Conservation (phyloP, 225 moss, liverwort and hornwort genomes). For the Pseudoscleropodium purum region DNA sequence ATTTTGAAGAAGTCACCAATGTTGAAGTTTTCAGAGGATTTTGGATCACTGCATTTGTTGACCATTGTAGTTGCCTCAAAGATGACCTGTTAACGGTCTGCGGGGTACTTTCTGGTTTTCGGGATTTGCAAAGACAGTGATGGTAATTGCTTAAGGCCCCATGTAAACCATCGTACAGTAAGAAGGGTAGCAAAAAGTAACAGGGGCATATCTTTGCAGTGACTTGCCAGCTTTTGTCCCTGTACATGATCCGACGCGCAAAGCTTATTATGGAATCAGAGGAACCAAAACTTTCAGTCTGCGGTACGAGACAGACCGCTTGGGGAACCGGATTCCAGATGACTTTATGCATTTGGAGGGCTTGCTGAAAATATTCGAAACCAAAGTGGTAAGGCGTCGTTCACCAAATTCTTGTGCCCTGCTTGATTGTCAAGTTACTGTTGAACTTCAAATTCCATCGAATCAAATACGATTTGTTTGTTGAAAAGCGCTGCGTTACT, state of each 20-base stretch:
- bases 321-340: conserved; percentile 63
- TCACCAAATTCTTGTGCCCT: background rate
- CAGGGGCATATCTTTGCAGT: conserved; percentile 38
- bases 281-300: conserved; percentile 63
- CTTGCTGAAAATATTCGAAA: conserved; percentile 56
- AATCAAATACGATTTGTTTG: background rate
- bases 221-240: conserved; percentile 94
- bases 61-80: background rate
- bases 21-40: background rate
- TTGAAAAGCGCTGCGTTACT: background rate
- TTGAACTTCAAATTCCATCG: background rate
- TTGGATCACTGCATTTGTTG: background rate
- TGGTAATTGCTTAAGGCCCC: background rate
- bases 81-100: background rate
- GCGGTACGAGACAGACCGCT: conserved; percentile 80
- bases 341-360: conserved; percentile 82
- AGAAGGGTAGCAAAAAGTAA: background rate
- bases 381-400: conserved; percentile 61
- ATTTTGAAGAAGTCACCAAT: background rate
- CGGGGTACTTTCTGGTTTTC: background rate
- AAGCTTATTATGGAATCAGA: conserved; percentile 78
- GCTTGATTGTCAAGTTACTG: background rate
- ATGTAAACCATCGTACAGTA: background rate
- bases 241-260: conserved; percentile 75
- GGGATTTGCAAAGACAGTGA: background rate